Base-by-base conservation (phyloP, 371 early-diverging fungal species). In the Mortierella polycephala region DNA sequence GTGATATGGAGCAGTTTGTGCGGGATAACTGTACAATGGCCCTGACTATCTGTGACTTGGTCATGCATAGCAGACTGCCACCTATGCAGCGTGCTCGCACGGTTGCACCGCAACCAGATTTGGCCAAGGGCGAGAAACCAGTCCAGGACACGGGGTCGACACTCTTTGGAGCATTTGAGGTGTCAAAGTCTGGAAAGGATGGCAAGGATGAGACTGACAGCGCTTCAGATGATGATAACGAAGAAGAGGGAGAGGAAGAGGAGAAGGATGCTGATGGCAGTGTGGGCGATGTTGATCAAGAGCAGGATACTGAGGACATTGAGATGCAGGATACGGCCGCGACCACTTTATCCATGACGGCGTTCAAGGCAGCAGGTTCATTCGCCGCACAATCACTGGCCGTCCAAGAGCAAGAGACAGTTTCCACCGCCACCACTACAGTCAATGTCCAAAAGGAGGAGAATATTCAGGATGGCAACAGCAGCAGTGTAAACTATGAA, bases 51-150 rank as follows among this genome's bases (percentile, higher is more conserved):
- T 90, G 91, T 66, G 91, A 90, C 61, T 60, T 89, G 54, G 83
- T 89, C 37, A 83, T 82, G 62, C 91, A 90, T 61, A 66, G 84
- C 56, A 82, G 89, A 21, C 51, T 90, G 70, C 91, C 91, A 59
- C 89, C 91, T 42, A 77, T 87, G 71, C 89, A 86, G 62, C 82
- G 89, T 42, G 74, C 75, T 12, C 46, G 82, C 20, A 82, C 83
- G 5, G 67, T 71, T 40, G 62, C 62, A 10, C 30, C 71, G 14
- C 60, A 69, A 46, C 4, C 30, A 30, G 30, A 30, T 30, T 18
- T 55, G 23, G 58, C 57, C 14, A 69, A 69, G 51, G 76, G 71
- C 9, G 72, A 77, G 62, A 68, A 62, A 46, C 58, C 79, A 23
- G 66, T 77, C 14, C 64, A 77, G 51, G 79, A 77, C 6, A 40